These are phyloP conservation scores for Paramecium tetraurelia DNA, from an alignment of 73 alveolate genomes.

Conservation along the genomic window DNA sequence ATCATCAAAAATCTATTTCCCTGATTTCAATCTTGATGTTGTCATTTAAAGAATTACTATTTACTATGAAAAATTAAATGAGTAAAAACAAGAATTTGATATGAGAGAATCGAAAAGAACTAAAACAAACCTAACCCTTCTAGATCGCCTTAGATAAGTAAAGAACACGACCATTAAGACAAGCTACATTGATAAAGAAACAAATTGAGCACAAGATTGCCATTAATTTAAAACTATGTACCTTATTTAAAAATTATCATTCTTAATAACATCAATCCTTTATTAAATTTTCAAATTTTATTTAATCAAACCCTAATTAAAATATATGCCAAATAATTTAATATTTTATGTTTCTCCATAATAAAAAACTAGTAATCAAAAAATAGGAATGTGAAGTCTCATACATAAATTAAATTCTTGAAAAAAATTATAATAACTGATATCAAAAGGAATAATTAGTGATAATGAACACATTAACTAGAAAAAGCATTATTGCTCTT, in stretches of 20 bases:
- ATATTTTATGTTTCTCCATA: no score
- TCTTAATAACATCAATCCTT: neutral
- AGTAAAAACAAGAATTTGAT: neutral
- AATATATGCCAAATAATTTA: no score
- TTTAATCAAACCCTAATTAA: no score
- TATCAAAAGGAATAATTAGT: no score
- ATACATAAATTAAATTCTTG: no score
- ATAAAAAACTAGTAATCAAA: no score
- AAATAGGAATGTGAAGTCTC: no score
- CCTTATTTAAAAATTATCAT: neutral
- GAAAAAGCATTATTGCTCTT: no score
- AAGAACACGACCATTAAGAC: neutral
- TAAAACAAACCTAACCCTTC: neutral
- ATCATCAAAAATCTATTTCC: slow-evolving; percentile 6
- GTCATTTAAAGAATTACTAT: neutral
- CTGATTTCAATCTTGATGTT: neutral
- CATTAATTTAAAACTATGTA: neutral
- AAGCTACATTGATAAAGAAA: neutral
- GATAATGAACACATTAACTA: no score
- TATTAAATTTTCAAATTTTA: no score
- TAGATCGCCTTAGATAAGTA: neutral
- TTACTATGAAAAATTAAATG: neutral
- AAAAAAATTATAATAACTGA: no score
- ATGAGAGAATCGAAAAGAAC: slow-evolving; percentile 20
- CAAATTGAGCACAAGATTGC: neutral